These are phyloP conservation scores for Murraya koenigii DNA, from an alignment of 345 rosid genomes.

Conservation along the genomic window DNA sequence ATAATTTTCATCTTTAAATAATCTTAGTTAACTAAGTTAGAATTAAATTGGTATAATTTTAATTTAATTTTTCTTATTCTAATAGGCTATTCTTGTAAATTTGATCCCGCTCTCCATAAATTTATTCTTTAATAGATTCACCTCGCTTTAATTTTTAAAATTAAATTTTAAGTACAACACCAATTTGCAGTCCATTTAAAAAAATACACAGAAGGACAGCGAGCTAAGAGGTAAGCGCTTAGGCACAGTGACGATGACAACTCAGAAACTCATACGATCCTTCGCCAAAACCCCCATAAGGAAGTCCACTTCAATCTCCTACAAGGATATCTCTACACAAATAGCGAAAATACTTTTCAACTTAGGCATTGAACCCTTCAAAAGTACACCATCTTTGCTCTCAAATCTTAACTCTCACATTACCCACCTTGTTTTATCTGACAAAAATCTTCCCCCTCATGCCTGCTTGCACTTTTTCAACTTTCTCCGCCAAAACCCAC, in stretches of 20 bases:
- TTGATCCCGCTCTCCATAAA: too few species aligned
- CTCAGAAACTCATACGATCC: constrained; percentile 21
- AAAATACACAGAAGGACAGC: background rate
- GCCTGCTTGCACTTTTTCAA: constrained; percentile 57
- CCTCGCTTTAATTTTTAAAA: too few species aligned
- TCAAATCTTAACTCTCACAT: constrained; percentile 43
- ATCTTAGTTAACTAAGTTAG: too few species aligned
- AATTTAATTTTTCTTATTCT: too few species aligned
- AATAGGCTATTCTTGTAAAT: too few species aligned
- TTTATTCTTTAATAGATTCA: too few species aligned
- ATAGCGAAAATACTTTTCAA: constrained; percentile 26
- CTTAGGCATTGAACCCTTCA: constrained; percentile 38
- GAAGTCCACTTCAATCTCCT: constrained; percentile 17
- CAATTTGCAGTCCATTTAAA: too few species aligned
- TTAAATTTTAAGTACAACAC: too few species aligned
- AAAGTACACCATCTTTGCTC: constrained; percentile 35
- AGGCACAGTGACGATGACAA: constrained; percentile 26
- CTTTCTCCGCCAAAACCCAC: constrained; percentile 39
- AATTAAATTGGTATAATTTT: too few species aligned
- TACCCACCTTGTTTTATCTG: constrained; percentile 48
- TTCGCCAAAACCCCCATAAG: constrained; percentile 15
- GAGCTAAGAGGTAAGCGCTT: too few species aligned
- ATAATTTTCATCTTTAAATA: too few species aligned
- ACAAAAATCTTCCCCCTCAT: constrained; percentile 47
- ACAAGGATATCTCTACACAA: constrained; percentile 25